Conservation (phyloP, 371 early-diverging fungal species). For the Haplosporangium sp. region DNA sequence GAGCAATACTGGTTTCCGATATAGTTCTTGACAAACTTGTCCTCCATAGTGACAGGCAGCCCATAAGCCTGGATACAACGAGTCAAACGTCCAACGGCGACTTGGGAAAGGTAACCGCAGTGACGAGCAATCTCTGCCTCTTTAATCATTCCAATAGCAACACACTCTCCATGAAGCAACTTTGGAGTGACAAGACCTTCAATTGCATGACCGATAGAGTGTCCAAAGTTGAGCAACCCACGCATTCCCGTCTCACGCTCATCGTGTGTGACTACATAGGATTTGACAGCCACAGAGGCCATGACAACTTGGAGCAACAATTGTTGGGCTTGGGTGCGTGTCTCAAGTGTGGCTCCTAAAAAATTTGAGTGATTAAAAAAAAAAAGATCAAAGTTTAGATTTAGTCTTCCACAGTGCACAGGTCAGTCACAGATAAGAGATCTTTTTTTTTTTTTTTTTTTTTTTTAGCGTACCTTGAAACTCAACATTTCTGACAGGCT, state of each 20-base stretch:
- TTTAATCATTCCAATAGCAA: constrained; percentile 93
- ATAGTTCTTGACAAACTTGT: constrained; percentile 76
- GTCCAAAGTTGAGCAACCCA: constrained; percentile 97
- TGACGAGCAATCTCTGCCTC: constrained; percentile 95
- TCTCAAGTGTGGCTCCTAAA: constrained; percentile 69
- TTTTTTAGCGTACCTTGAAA: constrained; percentile 61
- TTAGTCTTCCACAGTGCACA: constrained; percentile 1
- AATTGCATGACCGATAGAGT: constrained; percentile 96
- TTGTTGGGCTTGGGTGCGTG: constrained; percentile 71
- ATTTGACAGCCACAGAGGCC: constrained; percentile 92
- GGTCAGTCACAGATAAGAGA: constrained; percentile 18
- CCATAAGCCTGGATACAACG: constrained; percentile 91
- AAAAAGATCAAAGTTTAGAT: background rate
- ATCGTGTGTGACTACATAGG: constrained; percentile 94
- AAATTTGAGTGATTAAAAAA: constrained; percentile 5
- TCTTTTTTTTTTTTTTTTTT: background rate
- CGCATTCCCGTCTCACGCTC: constrained; percentile 96
- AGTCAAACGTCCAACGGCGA: constrained; percentile 89
- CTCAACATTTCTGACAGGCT: constrained; percentile 58
- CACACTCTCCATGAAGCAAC: constrained; percentile 96
- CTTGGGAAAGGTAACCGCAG: constrained; percentile 88
- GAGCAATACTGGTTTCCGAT: constrained; percentile 75
- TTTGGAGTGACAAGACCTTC: constrained; percentile 93
- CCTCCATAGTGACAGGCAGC: constrained; percentile 86
- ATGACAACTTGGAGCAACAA: constrained; percentile 87